Percentiles rank a stretch among this genome's conserved stretches.
These are phyloP conservation scores for Cladosporium phlei DNA, from an alignment of 2,329 filamentous ascomycete species.

Conservation along the genomic window DNA sequence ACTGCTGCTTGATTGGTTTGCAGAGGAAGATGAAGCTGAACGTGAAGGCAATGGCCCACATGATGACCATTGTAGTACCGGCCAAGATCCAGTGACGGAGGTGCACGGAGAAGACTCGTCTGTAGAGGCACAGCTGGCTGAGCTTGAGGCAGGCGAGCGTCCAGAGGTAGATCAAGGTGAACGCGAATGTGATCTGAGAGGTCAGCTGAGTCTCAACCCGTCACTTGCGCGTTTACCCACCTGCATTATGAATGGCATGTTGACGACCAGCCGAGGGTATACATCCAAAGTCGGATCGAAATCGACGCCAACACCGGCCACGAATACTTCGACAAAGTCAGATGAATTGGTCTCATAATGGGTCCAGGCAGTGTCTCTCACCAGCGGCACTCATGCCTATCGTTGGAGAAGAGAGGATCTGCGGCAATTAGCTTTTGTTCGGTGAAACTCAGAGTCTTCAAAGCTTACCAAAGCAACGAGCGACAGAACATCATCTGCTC, in stretches of 20 bases:
- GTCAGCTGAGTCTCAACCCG: not conserved
- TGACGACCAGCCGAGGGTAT: not conserved
- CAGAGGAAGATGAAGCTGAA: constrained; percentile 10
- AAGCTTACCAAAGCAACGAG: constrained; percentile 5
- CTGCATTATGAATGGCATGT: constrained; percentile 13
- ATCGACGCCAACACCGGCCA: not conserved
- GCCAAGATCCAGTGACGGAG: constrained; percentile 2
- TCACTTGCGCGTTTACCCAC: not conserved
- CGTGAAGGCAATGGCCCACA: constrained; percentile 4
- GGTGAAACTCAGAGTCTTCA: too few species aligned
- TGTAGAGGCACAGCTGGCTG: constrained; percentile 7
- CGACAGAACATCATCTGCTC: constrained; percentile 6
- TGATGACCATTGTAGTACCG: not conserved
- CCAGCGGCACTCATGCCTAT: constrained; percentile 9
- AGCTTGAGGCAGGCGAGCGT: constrained; percentile 1
- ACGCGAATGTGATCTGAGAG: constrained; percentile 7
- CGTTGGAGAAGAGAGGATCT: not conserved
- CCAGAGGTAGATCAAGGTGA: constrained; percentile 7
- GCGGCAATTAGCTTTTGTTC: not conserved
- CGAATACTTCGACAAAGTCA: not conserved
- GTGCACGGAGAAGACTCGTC: constrained; percentile 4
- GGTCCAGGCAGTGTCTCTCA: not conserved
- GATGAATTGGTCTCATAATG: too few species aligned
- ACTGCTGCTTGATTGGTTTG: constrained; percentile 9
- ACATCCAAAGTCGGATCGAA: not conserved